Evolutionary conservation across 2,329 filamentous ascomycete species (phyloP), one percentile per base, ranked within the genome.

Genomic region (Phialophora expanda): DNA sequence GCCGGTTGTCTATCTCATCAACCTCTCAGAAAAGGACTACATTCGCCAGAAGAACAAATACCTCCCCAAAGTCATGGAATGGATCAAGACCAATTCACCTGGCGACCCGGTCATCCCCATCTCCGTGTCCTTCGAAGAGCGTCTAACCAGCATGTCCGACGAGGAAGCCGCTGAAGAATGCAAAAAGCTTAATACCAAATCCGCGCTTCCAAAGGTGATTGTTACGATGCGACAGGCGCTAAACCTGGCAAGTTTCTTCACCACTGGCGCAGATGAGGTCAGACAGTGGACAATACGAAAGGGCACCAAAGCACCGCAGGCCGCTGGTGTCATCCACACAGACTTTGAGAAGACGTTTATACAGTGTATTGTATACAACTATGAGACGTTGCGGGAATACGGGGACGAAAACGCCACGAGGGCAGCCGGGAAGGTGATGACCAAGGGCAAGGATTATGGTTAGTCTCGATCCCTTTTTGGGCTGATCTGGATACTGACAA

Each of bases 341-440:
- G 95, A 99, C 78, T 98, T 99, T 72, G 95, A 99, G 81, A 99
- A 99, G 89, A 99, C 96, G 0, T 99, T 99, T 78, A 99, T 99
- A 74, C 96, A 99, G 82, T 90, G 86, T 69, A 86, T 99, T 70
- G 93, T 97, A 32, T 98, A 96, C 83, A 98, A 97, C 83, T 99
- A 88, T 81, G 84, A 78, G 28, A 81, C 85, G 1, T 83, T 99
- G 61, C 92, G 90, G 82, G 95, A 98, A 80, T 83, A 91, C 56
- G 94, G 94, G 60, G 92, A 96, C 71, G 95, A 99, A 83, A 84
- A 88, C 26, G 87, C 90, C 72, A 91, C 97, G 72, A 96, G 93
- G 85, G 87, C 94, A 28, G 94, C 94, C 80, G 95, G 95, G 75
- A 99, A 99, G 85, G 80, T 99, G 72, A 91, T 97, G 89, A 98